A percentile compares a stretch with the other conserved stretches of the same genome.
These are phyloP conservation scores for Podila minutissima DNA, from an alignment of 192 early-diverging fungal species.

Conservation along the genomic window DNA sequence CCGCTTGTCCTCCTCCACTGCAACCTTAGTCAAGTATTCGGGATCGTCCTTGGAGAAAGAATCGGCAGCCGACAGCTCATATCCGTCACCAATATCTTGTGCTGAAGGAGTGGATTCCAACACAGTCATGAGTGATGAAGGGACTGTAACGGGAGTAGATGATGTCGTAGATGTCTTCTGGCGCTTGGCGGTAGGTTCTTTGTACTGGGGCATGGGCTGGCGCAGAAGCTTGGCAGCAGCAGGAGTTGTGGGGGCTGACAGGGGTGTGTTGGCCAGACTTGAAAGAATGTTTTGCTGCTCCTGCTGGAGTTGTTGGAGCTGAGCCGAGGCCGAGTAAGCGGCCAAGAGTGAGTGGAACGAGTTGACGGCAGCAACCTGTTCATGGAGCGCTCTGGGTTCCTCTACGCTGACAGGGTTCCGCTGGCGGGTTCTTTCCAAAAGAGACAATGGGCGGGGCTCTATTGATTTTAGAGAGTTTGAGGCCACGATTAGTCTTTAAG, in stretches of 20 bases:
- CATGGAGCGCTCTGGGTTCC: conserved; percentile 6
- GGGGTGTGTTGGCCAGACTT: not conserved
- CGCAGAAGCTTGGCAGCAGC: conserved; percentile 40
- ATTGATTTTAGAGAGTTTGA: not conserved
- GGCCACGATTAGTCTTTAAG: not conserved
- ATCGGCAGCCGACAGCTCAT: conserved; percentile 11
- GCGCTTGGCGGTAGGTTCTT: conserved; percentile 4
- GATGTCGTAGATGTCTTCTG: conserved; percentile 2
- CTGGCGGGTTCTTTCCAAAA: conserved; percentile 47
- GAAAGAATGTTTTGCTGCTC: conserved; percentile 11
- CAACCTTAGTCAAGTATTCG: conserved; percentile 26
- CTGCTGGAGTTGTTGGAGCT: conserved; percentile 10
- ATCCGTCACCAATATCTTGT: not conserved
- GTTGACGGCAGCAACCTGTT: conserved; percentile 22
- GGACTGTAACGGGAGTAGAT: not conserved
- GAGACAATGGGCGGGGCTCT: conserved; percentile 12
- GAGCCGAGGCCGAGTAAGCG: conserved; percentile 12
- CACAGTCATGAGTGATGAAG: not conserved
- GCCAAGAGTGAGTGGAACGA: conserved; percentile 29
- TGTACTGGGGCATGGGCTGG: conserved; percentile 20
- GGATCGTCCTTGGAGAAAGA: conserved; percentile 41
- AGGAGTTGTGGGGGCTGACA: conserved; percentile 21
- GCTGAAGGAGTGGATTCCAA: not conserved
- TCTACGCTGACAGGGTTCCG: conserved; percentile 28
- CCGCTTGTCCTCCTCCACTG: conserved; percentile 87